Evolutionary conservation across 2,329 filamentous ascomycete genomes (phyloP).

Genomic region (Trichothecium roseum): DNA sequence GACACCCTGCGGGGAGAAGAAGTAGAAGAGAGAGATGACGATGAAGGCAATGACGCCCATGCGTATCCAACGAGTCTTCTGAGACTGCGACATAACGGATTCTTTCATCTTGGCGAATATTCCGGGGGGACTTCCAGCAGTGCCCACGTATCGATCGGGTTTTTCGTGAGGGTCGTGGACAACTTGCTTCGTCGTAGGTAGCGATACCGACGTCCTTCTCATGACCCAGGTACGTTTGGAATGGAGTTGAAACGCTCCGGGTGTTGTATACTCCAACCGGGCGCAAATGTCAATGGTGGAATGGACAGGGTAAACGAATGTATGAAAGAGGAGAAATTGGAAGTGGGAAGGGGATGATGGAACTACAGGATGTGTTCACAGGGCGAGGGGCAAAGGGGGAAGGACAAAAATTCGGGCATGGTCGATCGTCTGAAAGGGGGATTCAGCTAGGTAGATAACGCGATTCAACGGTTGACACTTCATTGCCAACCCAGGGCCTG

Average conservation of each 20-base stretch:
- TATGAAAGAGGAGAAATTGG: not conserved
- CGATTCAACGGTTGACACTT: too few species aligned
- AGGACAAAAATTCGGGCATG: too few species aligned
- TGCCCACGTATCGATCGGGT: constrained; percentile 43
- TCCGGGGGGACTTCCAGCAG: constrained; percentile 32
- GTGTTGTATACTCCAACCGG: too few species aligned
- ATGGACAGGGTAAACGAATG: not conserved
- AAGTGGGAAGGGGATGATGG: not conserved
- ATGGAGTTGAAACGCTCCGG: too few species aligned
- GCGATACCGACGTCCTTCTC: constrained; percentile 55
- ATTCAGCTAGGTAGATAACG: too few species aligned
- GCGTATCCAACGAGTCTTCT: constrained; percentile 56
- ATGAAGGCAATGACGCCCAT: constrained; percentile 51
- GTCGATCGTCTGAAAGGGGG: too few species aligned
- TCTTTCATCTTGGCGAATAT: constrained; percentile 46
- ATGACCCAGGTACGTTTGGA: constrained; percentile 23
- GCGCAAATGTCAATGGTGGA: too few species aligned
- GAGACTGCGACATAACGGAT: constrained; percentile 52
- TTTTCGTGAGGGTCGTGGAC: constrained; percentile 56
- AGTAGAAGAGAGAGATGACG: constrained; percentile 53
- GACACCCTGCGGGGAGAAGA: constrained; percentile 48
- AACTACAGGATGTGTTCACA: too few species aligned
- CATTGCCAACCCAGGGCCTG: too few species aligned
- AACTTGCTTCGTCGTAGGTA: constrained; percentile 47
- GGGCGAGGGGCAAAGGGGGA: too few species aligned